These are phyloP conservation scores for Monosporascus sp. DNA, from an alignment of 2,329 filamentous ascomycete genomes.

Conservation along the genomic window DNA sequence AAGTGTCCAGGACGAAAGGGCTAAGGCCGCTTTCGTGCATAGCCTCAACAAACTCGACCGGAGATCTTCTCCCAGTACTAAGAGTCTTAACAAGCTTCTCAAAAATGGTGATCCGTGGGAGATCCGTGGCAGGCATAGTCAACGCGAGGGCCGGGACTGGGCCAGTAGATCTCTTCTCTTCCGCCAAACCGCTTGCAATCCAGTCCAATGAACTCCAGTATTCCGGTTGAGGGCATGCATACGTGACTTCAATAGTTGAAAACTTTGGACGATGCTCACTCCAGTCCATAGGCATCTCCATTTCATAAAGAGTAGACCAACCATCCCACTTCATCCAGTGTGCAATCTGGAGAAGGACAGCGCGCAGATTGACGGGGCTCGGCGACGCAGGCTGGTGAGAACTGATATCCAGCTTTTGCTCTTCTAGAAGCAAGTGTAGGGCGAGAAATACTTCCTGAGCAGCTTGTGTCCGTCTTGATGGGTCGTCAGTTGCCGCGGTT, in stretches of 20 bases:
- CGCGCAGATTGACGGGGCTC: conserved; percentile 52
- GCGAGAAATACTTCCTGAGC: conserved; percentile 66
- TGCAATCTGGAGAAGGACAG: conserved; percentile 73
- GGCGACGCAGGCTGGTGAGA: conserved; percentile 39
- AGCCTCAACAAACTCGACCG: conserved; percentile 64
- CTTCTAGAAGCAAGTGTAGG: conserved; percentile 83
- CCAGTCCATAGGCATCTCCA: conserved; percentile 47
- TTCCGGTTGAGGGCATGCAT: conserved; percentile 20
- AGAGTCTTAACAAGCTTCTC: conserved; percentile 60
- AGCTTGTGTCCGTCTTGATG: conserved; percentile 53
- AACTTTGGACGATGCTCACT: conserved; percentile 8
- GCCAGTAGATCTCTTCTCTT: conserved; percentile 7
- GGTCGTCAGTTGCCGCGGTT: conserved; percentile 47
- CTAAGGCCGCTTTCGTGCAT: conserved; percentile 68
- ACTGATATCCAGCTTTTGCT: conserved; percentile 72
- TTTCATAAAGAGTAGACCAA: conserved; percentile 44
- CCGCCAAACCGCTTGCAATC: conserved; percentile 44
- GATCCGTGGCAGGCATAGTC: conserved; percentile 30
- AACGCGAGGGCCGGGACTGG: conserved; percentile 15
- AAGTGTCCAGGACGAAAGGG: conserved; percentile 64
- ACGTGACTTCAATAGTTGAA: conserved; percentile 3
- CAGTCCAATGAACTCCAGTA: conserved; percentile 43
- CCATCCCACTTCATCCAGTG: conserved; percentile 71
- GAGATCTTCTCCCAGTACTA: conserved; percentile 40
- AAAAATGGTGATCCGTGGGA: conserved; percentile 67